A percentile compares a stretch with the other conserved stretches of the same genome.
Evolutionary conservation across 2,329 filamentous ascomycete species (phyloP).

Genomic region (Epichloe gansuensis): DNA sequence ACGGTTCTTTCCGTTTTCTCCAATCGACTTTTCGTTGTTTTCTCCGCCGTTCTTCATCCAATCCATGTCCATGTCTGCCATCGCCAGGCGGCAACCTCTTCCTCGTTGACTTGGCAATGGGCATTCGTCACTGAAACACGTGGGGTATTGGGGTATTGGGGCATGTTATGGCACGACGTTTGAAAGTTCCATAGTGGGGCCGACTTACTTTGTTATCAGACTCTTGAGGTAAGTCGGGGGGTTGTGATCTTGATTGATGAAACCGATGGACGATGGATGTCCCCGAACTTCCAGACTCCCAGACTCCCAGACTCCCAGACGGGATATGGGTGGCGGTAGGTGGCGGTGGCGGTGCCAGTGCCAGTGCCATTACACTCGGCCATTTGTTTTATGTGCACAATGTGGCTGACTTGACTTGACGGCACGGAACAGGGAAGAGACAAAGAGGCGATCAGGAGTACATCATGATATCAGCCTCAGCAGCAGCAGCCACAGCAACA

Average conservation of each 20-base stretch:
- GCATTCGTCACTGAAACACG: conserved; percentile 14
- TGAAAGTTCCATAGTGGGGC: not conserved
- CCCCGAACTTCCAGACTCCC: no score
- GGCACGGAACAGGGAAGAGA: not conserved
- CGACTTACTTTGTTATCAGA: not conserved
- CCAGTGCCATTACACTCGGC: not conserved
- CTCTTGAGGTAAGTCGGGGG: no score
- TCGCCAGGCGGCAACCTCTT: not conserved
- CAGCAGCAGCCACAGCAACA: no score
- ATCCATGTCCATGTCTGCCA: not conserved
- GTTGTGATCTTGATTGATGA: not conserved
- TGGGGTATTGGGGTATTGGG: not conserved
- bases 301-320: no score
- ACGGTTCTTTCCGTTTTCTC: no score
- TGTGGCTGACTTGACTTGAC: not conserved
- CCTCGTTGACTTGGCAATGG: conserved; percentile 14
- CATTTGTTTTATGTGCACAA: not conserved
- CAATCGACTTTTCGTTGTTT: not conserved
- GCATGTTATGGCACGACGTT: not conserved
- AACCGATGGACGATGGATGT: not conserved
- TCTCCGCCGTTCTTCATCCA: not conserved
- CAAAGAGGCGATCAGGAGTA: not conserved
- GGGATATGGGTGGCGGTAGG: no score
- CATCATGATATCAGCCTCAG: no score
- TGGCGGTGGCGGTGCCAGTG: no score